Evolutionary conservation across 192 early-diverging fungal genomes (phyloP).

Genomic region (Entomortierella parvispora): DNA sequence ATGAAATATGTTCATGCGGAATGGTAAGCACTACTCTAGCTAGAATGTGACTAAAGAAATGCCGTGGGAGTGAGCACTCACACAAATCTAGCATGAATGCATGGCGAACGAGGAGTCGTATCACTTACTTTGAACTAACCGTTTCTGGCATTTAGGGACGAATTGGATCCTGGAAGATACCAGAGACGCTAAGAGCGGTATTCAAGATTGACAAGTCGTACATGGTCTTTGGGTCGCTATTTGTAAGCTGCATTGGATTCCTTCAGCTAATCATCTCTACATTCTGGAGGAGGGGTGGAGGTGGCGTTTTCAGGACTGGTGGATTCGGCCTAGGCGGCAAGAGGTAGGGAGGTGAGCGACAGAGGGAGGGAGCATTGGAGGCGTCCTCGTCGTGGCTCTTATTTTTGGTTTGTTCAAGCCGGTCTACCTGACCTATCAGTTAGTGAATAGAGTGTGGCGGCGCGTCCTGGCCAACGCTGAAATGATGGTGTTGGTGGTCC

Average conservation of each 20-base stretch:
- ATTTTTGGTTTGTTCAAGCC: conserved; percentile 52
- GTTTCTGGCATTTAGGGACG: conserved; percentile 14
- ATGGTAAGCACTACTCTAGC: conserved; percentile 39
- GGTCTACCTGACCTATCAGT: conserved; percentile 43
- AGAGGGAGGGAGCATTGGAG: conserved; percentile 39
- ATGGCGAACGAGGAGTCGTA: conserved; percentile 60
- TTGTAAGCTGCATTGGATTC: conserved; percentile 58
- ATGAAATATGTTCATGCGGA: conserved; percentile 63
- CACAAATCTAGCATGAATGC: conserved; percentile 54
- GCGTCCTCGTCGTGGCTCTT: conserved; percentile 37
- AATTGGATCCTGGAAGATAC: conserved; percentile 38
- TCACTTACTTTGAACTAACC: not conserved
- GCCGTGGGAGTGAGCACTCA: not conserved
- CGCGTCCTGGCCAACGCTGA: conserved; percentile 36
- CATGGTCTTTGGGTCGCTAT: conserved; percentile 50
- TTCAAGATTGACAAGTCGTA: conserved; percentile 55
- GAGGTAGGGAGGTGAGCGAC: conserved; percentile 38
- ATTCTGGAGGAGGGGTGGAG: conserved; percentile 53
- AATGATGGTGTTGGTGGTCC: conserved; percentile 41
- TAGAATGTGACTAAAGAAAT: not conserved
- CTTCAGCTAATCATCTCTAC: conserved; percentile 51
- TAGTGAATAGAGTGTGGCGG: conserved; percentile 35
- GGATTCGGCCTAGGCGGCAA: conserved; percentile 39
- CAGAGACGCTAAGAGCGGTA: conserved; percentile 44
- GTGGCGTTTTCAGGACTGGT: conserved; percentile 38